A percentile compares a stretch with the other conserved stretches of the same genome.
Conservation (phyloP, 345 rosid genomes). For the Toxicodendron radicans region DNA sequence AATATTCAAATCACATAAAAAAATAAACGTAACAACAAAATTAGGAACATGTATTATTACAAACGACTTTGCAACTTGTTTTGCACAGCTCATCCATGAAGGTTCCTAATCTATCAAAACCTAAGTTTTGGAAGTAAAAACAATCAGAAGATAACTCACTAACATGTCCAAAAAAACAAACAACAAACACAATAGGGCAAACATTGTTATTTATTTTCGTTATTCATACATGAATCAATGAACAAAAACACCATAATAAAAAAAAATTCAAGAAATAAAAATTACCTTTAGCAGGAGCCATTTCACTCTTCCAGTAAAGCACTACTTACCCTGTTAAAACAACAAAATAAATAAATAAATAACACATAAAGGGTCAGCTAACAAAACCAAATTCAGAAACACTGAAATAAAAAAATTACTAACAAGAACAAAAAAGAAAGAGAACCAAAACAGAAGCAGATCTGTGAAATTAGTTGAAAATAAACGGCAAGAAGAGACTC, state of each 20-base stretch:
- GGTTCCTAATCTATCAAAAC: background rate
- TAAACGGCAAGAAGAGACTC: background rate
- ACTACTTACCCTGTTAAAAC: constrained; percentile 9
- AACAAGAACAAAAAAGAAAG: background rate
- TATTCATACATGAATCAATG: no score
- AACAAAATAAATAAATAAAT: background rate
- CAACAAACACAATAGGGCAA: background rate
- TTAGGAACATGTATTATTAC: background rate
- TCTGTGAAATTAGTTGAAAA: background rate
- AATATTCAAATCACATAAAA: background rate
- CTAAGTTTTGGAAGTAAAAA: background rate
- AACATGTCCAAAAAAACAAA: background rate
- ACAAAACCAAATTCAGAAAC: background rate
- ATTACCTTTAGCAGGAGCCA: constrained; percentile 47
- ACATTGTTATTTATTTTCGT: background rate
- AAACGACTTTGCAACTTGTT: background rate
- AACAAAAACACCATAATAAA: background rate
- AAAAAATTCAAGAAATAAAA: background rate
- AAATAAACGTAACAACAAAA: background rate
- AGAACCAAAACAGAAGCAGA: background rate
- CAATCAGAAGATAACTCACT: background rate
- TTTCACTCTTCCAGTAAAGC: constrained; percentile 4
- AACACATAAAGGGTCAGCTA: background rate
- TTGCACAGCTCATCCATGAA: background rate
- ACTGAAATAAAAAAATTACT: background rate